Base-by-base conservation (phyloP, 2,329 filamentous ascomycete genomes). In the Scedosporium dehoogii region DNA sequence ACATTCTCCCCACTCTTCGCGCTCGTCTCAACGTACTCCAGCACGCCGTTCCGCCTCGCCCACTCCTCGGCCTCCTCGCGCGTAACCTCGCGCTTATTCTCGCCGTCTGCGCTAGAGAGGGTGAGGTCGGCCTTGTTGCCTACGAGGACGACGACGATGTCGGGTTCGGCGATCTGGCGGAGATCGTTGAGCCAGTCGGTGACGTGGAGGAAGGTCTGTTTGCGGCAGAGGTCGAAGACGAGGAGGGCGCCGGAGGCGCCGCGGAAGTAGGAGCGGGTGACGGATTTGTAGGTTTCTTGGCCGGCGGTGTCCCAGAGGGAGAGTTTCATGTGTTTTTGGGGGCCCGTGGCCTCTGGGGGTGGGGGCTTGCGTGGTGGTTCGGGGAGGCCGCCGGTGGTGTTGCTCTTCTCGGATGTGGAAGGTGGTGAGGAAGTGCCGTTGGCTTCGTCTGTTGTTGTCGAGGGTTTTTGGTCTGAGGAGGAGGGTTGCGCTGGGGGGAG, bases 231-330 rank as follows among this genome's bases (percentile, higher is more conserved):
- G 75, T 99, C 94, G 72, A 97, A 99, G 65, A 99, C 94, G 27
- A 99, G 85, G 14, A 99, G 81, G 56, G 83, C 83, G 64, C 83
- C 83, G 27, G 81, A 84, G 16, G 83, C 83, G 69, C 92, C 92
- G 61, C 92, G 88, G 76, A 96, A 96, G 78, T 97, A 97, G 65
- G 90, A 94, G 62, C 93, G 83, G 7, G 93, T 97, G 64, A 97
- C 94, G 55, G 89, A 93, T 74, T 97, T 97, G 80, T 97, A 97
- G 12, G 92, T 96, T 78, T 97, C 93, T 74, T 97, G 93, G 27
- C 93, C 93, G 16, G 93, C 93, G 0, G 93, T 97, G 72, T 97
- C 93, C 93, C 93, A 97, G 10, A 97, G 80, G 55, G 87, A 91
- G 4, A 96, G 83, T 76, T 96, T 96, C 92, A 96, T 96, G 77